Base-by-base conservation (phyloP, 495 filamentous ascomycete genomes). In the Glonium stellatum region DNA sequence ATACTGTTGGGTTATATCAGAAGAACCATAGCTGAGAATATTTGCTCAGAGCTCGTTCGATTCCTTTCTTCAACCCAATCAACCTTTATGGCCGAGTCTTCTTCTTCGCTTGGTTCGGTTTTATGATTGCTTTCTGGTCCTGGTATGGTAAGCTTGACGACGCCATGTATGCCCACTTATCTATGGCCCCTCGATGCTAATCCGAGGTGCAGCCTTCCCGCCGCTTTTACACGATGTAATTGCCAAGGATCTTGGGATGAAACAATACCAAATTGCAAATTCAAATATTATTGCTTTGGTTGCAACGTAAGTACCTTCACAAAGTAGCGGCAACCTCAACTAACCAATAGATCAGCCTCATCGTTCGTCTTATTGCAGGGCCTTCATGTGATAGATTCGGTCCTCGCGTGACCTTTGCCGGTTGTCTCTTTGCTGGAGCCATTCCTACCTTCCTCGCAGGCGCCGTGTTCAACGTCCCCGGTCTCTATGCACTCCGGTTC, bases 121-220 rank as follows among this genome's bases (percentile, higher is more conserved):
- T 97, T 76, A 89, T 97, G 85, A 83, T 97, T 58, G 90, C 91
- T 21, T 97, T 97, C 77, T 87, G 90, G 74, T 92, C 89, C 1
- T 97, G 92, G 87, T 89, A 85, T 70, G 70, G 59, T 65, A 48
- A 50, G 62, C 57, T 50, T 65, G 58, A 61, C 59, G 50, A 50
- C 53, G 41, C 27, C 42, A 0, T 61, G 62, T 58, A 61, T 48
- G 13, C 15, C 27, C 15, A 34, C 59, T 65, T 63, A 57, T 65
- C 58, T 61, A 34, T 53, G 25, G 2, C 13, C 18, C 9, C 0
- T 9, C 19, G 6, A 57, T 56, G 54, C 63, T 59, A 36, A 59
- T 53, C 55, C 52, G 39, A 67, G 69, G 64, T 75, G 69, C 49
- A 61, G 73, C 73, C 2, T 75, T 75, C 58, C 72, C 73, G 31